phyloP scores from a whole-genome alignment of 2,329 filamentous ascomycete genomes.

The Grosmannia serpens region DNA sequence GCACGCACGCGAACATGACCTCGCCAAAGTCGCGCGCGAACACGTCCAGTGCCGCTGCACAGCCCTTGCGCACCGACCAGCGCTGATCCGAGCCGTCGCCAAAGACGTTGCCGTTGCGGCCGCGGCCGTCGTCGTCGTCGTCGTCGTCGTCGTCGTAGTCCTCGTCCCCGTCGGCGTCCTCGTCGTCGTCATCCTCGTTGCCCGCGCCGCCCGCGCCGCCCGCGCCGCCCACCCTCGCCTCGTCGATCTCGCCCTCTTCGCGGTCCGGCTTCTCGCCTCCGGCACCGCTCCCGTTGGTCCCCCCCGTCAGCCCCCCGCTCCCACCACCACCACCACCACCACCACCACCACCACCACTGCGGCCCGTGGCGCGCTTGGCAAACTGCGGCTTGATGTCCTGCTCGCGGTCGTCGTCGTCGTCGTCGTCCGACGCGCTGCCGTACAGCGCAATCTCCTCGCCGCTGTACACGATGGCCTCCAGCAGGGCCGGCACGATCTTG shows the following conservation, averaged over 20 bases:
- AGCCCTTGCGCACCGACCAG: slow-evolving; percentile 96
- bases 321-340: background rate
- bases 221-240: slow-evolving; percentile 28
- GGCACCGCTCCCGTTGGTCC: slow-evolving; percentile 37
- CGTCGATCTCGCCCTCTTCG: slow-evolving; percentile 64
- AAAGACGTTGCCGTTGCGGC: slow-evolving; percentile 60
- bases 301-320: slow-evolving; percentile 29
- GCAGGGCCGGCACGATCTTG: slow-evolving; percentile 79
- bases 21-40: slow-evolving; percentile 84
- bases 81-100: slow-evolving; percentile 77
- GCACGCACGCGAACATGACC: slow-evolving; percentile 78
- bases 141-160: slow-evolving; percentile 84
- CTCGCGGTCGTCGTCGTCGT: slow-evolving; percentile 77
- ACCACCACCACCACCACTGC: slow-evolving; percentile 40
- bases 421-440: slow-evolving; percentile 76
- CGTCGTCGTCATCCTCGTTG: slow-evolving; percentile 63
- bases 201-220: slow-evolving; percentile 19
- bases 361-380: slow-evolving; percentile 55
- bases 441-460: slow-evolving; percentile 84
- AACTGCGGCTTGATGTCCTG: slow-evolving; percentile 92
- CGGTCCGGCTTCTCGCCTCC: slow-evolving; percentile 31
- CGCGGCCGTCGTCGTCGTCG: slow-evolving; percentile 79
- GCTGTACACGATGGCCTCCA: slow-evolving; percentile 93
- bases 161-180: slow-evolving; percentile 71
- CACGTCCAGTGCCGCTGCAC: slow-evolving; percentile 86